Evolutionary conservation across 2,329 filamentous ascomycete species (phyloP), one percentile per base, ranked within the genome.

Genomic region (Aspergillus chevalieri): DNA sequence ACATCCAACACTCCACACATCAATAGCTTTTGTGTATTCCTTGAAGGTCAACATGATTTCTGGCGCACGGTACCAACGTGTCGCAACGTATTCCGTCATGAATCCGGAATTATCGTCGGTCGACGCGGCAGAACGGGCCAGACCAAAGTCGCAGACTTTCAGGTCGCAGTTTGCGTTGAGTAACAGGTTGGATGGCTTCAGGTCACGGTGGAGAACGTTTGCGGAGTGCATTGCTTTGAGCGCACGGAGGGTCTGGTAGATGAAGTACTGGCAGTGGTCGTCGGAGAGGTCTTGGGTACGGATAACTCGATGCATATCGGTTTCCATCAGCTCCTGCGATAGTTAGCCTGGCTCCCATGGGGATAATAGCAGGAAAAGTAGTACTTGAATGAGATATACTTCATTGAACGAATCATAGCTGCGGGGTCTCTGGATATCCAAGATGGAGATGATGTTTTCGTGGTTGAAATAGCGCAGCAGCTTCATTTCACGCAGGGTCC

Each of bases 41-140:
- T 98, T 97, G 79, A 97, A 98, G 10, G 93, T 98, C 76, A 98
- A 86, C 93, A 98, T 98, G 71, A 98, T 98, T 71, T 98, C 93
- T 3, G 93, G 93, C 5, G 93, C 93, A 72, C 93, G 90, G 74
- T 98, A 98, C 93, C 93, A 98, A 65, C 93, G 86, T 43, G 93
- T 98, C 46, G 93, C 93, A 50, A 98, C 93, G 69, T 98, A 98
- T 94, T 98, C 93, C 14, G 93, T 98, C 93, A 98, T 98, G 82
- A 98, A 98, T 19, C 93, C 93, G n/a, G 92, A 96, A 75, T 98
- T 98, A 72, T 98, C 93, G 67, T 98, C 93, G 60, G 94, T 94
- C 8, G 92, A 96, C 7, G 93, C 93, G 10, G 93, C 93, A 8
- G 92, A 97, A 65, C 91, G 85, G 44, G 93, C 93, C 50, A 98